A percentile compares a stretch with the other conserved stretches of the same genome.
phyloP scores from a whole-genome alignment of 768 basidiomycete genomes.

The Vararia minispora region DNA sequence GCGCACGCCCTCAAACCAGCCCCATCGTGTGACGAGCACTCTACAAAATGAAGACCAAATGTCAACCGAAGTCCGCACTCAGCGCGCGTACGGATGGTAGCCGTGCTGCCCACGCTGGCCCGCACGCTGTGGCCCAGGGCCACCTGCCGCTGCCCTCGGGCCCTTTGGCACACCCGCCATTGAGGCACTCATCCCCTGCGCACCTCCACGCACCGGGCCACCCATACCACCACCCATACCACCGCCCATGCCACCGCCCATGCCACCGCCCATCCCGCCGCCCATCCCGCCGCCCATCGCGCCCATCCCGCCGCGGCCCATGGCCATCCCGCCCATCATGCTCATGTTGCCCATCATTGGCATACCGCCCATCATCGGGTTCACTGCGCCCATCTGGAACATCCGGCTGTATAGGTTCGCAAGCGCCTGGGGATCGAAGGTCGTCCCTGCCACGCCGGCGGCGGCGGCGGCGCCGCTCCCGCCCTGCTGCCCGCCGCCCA shows the following conservation, averaged over 20 bases:
- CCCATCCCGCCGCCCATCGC: conserved; percentile 22
- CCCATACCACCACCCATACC: too few relatives aligned
- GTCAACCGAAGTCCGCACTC: too few relatives aligned
- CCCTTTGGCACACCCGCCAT: conserved; percentile 17
- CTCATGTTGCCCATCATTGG: conserved; percentile 15
- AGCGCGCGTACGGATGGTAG: conserved; percentile 25
- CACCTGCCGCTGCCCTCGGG: conserved; percentile 16
- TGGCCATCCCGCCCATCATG: conserved; percentile 28
- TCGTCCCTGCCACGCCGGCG: conserved; percentile 30
- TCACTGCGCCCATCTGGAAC: conserved; percentile 53
- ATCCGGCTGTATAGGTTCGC: conserved; percentile 90
- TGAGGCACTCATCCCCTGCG: too few relatives aligned
- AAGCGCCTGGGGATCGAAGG: conserved; percentile 88
- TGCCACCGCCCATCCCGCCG: conserved; percentile 11
- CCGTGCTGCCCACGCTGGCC: conserved; percentile 21
- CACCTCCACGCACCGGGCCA: too few relatives aligned
- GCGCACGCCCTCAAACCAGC: too few relatives aligned
- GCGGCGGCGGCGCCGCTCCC: conserved; percentile 6
- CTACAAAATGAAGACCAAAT: too few relatives aligned
- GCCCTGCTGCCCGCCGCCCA: conserved; percentile 12
- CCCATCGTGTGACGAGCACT: too few relatives aligned
- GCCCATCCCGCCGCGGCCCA: conserved; percentile 28
- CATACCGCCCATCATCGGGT: conserved; percentile 37
- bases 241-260: conserved; percentile 16
- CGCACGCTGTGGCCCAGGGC: conserved; percentile 18